Evolutionary conservation across 176 grass and related monocot species (phyloP), one percentile per base, ranked within the genome.

Genomic region (Eragrostis nindensis): DNA sequence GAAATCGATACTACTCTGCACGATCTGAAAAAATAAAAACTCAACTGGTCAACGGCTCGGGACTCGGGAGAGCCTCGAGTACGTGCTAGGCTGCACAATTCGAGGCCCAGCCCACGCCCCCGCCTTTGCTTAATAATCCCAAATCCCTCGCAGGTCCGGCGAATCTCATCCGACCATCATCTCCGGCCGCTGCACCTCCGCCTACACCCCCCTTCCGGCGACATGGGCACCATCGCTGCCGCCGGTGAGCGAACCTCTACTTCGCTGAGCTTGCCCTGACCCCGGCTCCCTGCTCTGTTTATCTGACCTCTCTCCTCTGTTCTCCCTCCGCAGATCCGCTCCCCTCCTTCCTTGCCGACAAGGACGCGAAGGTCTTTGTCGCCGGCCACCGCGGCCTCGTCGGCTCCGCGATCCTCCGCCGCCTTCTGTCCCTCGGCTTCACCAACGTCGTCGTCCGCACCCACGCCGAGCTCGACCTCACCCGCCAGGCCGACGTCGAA

Each of bases 331-430:
- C 75, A 90, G 88, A 83, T 83, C 80, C 74, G 64, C 84, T 40
- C 26, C 18, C 57, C 24, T 71, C 81, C 62, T 89, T 94, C 89
- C 89, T 91, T 55, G 85, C 86, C 69, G 90, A 95, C 87, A 85
- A 69, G 74, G 74, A 62, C 60, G 90, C 79, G 63, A 92, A 88
- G 87, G 89, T 92, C 24, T 95, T 92, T 85, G 78, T 95, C 21
- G 85, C 85, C 15, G 93, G 90, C 18, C 93, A 95, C 82, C 87
- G 82, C 1, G 93, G 93, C 39, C 84, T 95, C 18, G 93, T 95
- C 11, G 90, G 93, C 3, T 90, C 93, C 0, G 90, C 87, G 74
- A 81, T 95, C 77, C 85, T 77, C 39, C 87, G 87, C 30, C 87
- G 44, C 27, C 74, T 95, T n/a, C 32, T 90, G 45, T 3, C 84